Evolutionary conservation across 2,329 filamentous ascomycete genomes (phyloP), one percentile per base, ranked within the genome.

Genomic region (Beauveria asiatica): DNA sequence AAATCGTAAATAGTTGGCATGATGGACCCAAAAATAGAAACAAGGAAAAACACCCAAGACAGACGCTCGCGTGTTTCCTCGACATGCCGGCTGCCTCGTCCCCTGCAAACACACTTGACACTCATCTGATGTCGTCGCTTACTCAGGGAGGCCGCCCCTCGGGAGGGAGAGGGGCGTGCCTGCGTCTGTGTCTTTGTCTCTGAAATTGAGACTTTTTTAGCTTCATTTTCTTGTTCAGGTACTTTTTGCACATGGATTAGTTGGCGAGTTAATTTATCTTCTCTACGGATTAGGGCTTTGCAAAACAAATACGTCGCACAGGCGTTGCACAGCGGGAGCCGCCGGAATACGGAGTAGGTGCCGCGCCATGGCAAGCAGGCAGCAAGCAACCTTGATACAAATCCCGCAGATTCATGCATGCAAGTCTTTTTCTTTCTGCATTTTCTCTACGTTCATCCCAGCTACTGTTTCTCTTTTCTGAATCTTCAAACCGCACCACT

Each of bases 21-120:
- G 11, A 37, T 16, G 33, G 33, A 37, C 11, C 33, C 33, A 37
- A 37, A 37, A 37, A 37, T 37, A 37, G 33, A 37, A 16, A 13
- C 5, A 13, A 37, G 6, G 11, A 37, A 37, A 37, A 37, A 37
- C 11, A 37, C 33, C 33, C 33, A 37, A 37, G 33, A 37, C 48
- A 39, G 11, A 23, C 17, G 48, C 51, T 53, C 37, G 33, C 33
- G 33, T 41, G 21, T 41, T 42, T 53, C 33, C 21, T 23, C 8
- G 23, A 16, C 3, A 16, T 10, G 23, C 21, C 23, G 19, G 23
- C 13, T 17, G 46, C 23, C 46, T 30, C 3, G 16, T 10, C n/a
- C 33, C 52, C 41, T 55, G 52, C 52, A 55, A 55, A 55, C 52
- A 55, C 41, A 55, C 41, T 44, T 55, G 52, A 55, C 25, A 55